Conservation (phyloP, 2,329 filamentous ascomycete genomes). For the Cyanodermella asteris region DNA sequence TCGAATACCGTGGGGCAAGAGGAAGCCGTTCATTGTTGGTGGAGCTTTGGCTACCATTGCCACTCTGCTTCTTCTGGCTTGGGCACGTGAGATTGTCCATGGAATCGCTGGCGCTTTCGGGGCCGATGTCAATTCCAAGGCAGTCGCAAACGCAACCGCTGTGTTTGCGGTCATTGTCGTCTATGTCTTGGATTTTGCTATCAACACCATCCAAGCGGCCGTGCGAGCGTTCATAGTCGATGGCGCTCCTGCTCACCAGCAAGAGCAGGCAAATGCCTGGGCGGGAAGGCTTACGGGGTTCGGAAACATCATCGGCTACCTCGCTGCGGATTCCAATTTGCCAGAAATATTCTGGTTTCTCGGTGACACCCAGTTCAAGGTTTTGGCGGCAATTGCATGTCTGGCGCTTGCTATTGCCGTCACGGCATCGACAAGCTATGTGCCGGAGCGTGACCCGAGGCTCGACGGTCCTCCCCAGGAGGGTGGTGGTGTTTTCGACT, state of each 20-base stretch:
- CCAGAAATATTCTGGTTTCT: no score
- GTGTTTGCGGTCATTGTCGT: constrained; percentile 10
- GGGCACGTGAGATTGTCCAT: constrained; percentile 22
- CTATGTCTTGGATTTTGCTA: constrained; percentile 12
- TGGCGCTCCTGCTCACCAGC: constrained; percentile 12
- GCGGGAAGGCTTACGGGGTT: constrained; percentile 11
- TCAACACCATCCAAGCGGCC: constrained; percentile 14
- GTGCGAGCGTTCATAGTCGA: constrained; percentile 15
- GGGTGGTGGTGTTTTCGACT: neutral
- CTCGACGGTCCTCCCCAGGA: constrained; percentile 4
- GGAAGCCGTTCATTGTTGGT: constrained; percentile 29
- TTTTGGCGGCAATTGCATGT: constrained; percentile 7
- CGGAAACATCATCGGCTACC: constrained; percentile 14
- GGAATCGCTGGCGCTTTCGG: neutral
- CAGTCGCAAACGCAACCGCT: constrained; percentile 2
- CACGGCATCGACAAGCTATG: constrained; percentile 5
- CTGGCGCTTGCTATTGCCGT: constrained; percentile 7
- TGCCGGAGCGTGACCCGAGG: constrained; percentile 3
- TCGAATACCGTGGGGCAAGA: constrained; percentile 24
- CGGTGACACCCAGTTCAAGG: constrained; percentile 11
- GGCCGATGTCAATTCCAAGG: neutral
- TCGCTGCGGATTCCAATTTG: constrained; percentile 10
- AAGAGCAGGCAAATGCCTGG: constrained; percentile 12
- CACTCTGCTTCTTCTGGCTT: constrained; percentile 27
- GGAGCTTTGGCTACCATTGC: constrained; percentile 27